phyloP scores from a whole-genome alignment of 192 early-diverging fungal species.

The Coemansia sp. region DNA sequence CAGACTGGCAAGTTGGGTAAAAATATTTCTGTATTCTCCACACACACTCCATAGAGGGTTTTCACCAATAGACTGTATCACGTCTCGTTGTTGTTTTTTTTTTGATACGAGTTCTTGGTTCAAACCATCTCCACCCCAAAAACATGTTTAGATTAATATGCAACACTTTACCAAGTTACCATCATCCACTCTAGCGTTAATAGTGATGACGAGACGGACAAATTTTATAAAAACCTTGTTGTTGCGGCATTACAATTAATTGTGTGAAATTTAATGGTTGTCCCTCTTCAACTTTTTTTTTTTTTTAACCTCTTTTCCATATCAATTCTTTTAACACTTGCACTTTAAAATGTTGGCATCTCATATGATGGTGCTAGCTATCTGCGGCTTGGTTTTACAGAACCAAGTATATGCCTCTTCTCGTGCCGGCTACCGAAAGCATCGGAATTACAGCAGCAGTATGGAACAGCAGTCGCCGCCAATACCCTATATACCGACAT shows the following conservation, averaged over 20 bases:
- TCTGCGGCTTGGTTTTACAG: not conserved
- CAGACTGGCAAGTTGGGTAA: not conserved
- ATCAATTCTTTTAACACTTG: not conserved
- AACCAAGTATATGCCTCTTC: not conserved
- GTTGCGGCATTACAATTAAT: not conserved
- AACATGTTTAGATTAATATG: conserved; percentile 1
- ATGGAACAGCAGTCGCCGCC: not conserved
- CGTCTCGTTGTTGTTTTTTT: not conserved
- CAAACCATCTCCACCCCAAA: not conserved
- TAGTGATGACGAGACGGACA: not conserved
- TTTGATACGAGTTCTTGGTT: not conserved
- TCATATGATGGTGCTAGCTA: not conserved
- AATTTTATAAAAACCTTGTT: not conserved
- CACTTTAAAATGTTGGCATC: not conserved
- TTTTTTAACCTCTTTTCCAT: not conserved
- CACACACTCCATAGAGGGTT: not conserved
- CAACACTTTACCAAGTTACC: conserved; percentile 2
- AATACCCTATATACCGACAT: not conserved
- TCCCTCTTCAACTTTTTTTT: not conserved
- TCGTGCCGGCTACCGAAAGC: not conserved
- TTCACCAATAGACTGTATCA: not conserved
- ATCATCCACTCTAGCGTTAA: not conserved
- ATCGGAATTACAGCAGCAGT: not conserved
- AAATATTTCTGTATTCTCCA: not conserved
- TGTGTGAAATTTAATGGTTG: not conserved